Base-by-base conservation (phyloP, 208 protist species). In the Spongospora subterranea region DNA sequence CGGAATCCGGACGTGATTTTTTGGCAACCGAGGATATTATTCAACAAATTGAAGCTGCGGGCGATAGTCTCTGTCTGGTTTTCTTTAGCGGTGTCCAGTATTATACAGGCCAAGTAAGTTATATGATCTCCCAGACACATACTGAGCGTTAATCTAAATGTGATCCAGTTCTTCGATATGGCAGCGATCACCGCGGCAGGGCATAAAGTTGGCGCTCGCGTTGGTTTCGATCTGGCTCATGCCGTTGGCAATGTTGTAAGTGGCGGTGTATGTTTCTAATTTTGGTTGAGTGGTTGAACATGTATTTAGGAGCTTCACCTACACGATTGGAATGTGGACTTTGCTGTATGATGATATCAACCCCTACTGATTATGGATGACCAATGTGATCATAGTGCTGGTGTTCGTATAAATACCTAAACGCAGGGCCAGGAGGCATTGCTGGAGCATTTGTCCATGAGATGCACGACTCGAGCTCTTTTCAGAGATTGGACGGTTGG, bases 351-450 rank as follows among this genome's bases (percentile, higher is more conserved):
- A 6, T 6, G 13, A 24, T 24, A 24, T 24, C 50, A 60, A 29
- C 50, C 50, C 6, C 6, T 24, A 24, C 13, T 24, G 50, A 60
- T 24, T 24, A 6, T 60, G 50, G 50, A 6, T 60, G 50, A 60
- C 50, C 6, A 29, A 6, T 24, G 13, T 60, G 50, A 60, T 60
- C 13, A 24, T 24, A 60, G 50, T 6, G 6, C 50, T 82, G 71
- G 71, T 82, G 71, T n/a, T 40, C 6, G 17, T 82, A 82, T n/a
- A 82, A 82, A 35, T 82, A 82, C 71, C 71, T 82, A n/a, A 82
- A 82, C n/a, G 6, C 35, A 17, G 71, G 71, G 40, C 71, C 71
- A 6, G 71, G 71, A 82, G 71, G 17, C n/a, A 35, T 82, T 6
- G 71, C 71, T 40, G 71, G 71, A 6, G 71, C 71, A 6, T 82